Evolutionary conservation across 2,329 filamentous ascomycete genomes (phyloP).

Genomic region (Cercospora sojina): DNA sequence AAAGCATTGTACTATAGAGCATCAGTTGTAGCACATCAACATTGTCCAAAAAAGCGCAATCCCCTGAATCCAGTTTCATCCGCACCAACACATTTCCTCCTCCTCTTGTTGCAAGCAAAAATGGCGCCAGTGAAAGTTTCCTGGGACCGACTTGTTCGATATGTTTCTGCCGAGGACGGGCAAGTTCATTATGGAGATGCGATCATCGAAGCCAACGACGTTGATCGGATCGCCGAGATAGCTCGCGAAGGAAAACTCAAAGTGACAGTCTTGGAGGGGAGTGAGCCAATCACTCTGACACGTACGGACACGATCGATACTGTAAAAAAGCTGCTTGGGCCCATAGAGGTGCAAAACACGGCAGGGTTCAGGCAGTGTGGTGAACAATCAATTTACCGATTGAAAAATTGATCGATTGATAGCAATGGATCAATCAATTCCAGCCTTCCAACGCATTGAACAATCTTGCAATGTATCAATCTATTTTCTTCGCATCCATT

Average conservation of each 20-base stretch:
- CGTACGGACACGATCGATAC: background rate
- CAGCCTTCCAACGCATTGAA: too few relatives aligned
- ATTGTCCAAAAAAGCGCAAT: background rate
- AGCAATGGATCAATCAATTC: too few relatives aligned
- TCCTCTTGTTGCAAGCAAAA: background rate
- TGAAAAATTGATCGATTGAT: too few relatives aligned
- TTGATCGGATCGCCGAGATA: background rate
- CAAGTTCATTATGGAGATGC: background rate
- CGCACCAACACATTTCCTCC: background rate
- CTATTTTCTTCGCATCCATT: too few relatives aligned
- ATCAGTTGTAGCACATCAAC: background rate
- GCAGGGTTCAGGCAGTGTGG: background rate
- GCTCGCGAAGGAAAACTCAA: background rate
- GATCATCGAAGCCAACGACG: background rate
- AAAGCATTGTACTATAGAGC: background rate
- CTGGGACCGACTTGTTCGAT: background rate
- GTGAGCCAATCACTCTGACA: background rate
- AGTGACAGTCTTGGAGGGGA: background rate
- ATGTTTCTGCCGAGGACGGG: background rate
- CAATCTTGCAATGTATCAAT: too few relatives aligned
- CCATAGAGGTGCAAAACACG: background rate
- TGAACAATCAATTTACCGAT: too few relatives aligned
- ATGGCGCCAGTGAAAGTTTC: background rate
- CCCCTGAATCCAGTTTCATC: background rate
- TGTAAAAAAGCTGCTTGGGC: background rate